Evolutionary conservation across 2,329 filamentous ascomycete species (phyloP).

Genomic region (Calonectria pauciramosa): DNA sequence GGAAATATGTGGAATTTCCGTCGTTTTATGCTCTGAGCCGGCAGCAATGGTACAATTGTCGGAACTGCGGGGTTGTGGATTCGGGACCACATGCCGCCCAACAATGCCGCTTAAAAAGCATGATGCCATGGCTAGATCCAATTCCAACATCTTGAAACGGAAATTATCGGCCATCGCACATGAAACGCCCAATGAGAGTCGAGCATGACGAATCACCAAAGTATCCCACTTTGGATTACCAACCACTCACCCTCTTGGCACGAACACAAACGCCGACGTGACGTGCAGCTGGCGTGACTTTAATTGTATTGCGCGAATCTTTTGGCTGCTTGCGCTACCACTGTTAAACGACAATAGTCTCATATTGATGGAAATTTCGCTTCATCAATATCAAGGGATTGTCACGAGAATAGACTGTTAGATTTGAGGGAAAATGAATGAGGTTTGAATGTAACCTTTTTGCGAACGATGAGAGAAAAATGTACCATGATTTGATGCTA

Average conservation of each 20-base stretch:
- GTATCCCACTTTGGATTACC: conserved; percentile 3
- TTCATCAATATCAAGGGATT: neutral
- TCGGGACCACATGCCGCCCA: conserved; percentile 20
- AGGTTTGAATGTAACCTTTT: neutral
- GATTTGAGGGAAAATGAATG: neutral
- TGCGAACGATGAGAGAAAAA: neutral
- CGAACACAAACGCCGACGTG: neutral
- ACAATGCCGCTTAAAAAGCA: conserved; percentile 19
- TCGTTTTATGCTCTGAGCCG: conserved; percentile 7
- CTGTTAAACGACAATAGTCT: neutral
- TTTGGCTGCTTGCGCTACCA: neutral
- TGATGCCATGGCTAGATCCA: conserved; percentile 16
- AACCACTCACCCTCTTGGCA: neutral
- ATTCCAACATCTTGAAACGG: conserved; percentile 12
- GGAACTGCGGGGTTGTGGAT: conserved; percentile 14
- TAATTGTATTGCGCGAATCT: neutral
- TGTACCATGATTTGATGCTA: neutral
- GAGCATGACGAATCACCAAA: neutral
- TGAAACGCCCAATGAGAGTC: neutral
- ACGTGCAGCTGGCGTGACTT: neutral
- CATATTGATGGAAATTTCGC: neutral
- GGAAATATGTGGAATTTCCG: neutral
- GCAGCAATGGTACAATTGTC: conserved; percentile 15
- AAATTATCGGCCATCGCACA: neutral
- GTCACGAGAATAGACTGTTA: neutral